Evolutionary conservation across 2,329 filamentous ascomycete genomes (phyloP), one percentile per base, ranked within the genome.

Genomic region (Fusarium verticillioides): DNA sequence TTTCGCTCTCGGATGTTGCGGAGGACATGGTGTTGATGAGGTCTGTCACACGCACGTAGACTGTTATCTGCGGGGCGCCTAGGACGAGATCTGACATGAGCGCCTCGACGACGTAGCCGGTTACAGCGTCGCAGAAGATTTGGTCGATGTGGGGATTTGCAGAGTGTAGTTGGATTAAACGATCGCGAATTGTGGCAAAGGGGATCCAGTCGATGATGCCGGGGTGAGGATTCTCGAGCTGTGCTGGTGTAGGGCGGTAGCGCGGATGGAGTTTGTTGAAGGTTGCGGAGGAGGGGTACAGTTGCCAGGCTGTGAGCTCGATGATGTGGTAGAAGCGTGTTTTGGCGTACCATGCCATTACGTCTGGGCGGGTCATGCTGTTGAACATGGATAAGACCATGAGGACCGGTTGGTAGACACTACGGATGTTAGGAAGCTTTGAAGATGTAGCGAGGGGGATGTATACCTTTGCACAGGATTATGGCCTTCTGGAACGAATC

Each of bases 331-430:
- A 81, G 67, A 81, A 81, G 9, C 79, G 74, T 4, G 79, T 82
- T 32, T 81, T 87, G 15, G 84, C 87, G 10, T 82, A 82, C 79
- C 79, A 81, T 2, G 78, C 75, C 73, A 82, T 82, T 37, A 80
- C 79, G 44, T 81, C 81, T 7, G 81, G 80, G 0, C 80, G 71
- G 0, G 79, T 81, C 56, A 82, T 76, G 69, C 79, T 81, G 62
- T 82, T 82, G 66, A 82, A 82, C 69, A 82, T 77, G 26, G 80
- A 76, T 3, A 82, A 61, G 2, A 81, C 78, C 74, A 79, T 80
- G 7, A 76, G 60, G 1, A 81, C 78, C 1, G 78, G 73, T 43
- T 81, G 79, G 9, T 81, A 81, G 4, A 78, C 66, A 4, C 76
- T 78, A 1, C 0, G 1, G 23, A 12, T 70, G 4, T 75, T 60